Evolutionary conservation across 495 filamentous ascomycete species (phyloP), one percentile per base, ranked within the genome.

Genomic region (Penicilliopsis zonata): DNA sequence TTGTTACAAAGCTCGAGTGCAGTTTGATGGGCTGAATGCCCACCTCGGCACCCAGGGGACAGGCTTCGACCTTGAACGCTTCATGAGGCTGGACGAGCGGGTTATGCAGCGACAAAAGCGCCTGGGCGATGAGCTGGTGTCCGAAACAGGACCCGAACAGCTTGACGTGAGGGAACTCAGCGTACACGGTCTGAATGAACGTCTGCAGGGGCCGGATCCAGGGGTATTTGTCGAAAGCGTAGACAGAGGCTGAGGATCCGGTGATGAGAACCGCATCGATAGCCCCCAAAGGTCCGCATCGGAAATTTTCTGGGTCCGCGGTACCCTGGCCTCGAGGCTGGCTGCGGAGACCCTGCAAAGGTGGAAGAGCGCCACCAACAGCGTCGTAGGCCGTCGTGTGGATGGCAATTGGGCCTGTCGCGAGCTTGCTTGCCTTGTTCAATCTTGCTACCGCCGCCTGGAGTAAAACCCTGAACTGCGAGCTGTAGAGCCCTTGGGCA

Each of bases 101-200:
- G 16, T 31, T 18, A 28, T 5, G 23, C 12, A 14, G 9, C 4
- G 44, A 46, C 4, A 69, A 53, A 1, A 55, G 32, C 3, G 56
- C 59, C 30, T 60, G 55, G 3, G 58, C 63, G 33, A 69, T 47
- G 16, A 65, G 35, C 35, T 69, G 62, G 35, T 69, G 64, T 1
- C 64, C 64, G 40, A 69, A 69, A 40, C 62, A 69, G 13, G 61
- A 60, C 9, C 64, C 62, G 36, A 67, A 66, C 5, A 66, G 46
- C 38, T 55, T 59, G 9, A 73, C 51, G 6, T 51, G 32, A 0
- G 66, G 65, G 33, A 53, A 63, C 0, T 53, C 23, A 0, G 8
- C 23, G 40, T 62, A 58, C 29, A 63, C 55, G 5, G 30, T 50
- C 13, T 42, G 41, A 13, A 65, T 46, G 36, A 46, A 63, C 0